phyloP scores from a whole-genome alignment of 163 green algal genomes.

The Coccomyxa subellipsoidea region DNA sequence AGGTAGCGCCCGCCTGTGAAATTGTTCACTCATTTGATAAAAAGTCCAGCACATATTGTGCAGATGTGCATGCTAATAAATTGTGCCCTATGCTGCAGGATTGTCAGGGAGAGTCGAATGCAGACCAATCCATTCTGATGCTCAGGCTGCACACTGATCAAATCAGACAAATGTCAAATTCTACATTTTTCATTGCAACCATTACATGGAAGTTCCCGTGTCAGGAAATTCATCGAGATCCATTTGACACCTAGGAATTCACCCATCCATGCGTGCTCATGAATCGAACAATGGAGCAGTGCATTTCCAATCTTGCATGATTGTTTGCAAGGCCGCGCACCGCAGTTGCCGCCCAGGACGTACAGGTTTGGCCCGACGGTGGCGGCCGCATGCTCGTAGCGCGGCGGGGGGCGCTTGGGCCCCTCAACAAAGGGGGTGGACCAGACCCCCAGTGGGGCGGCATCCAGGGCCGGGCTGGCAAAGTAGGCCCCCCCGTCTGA shows the following conservation, averaged over 20 bases:
- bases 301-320: background rate
- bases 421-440: conserved; percentile 33
- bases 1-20: conserved; percentile 64
- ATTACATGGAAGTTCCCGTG: no score
- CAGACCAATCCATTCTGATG: no score
- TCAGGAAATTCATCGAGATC: no score
- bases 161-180: no score
- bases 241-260: no score
- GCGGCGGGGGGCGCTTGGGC: conserved; percentile 45
- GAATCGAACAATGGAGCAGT: background rate
- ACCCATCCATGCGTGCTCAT: background rate
- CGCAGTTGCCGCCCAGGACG: conserved; percentile 81
- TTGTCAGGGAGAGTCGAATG: no score
- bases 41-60: no score
- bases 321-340: conserved; percentile 28
- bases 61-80: no score
- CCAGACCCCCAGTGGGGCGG: conserved; percentile 20
- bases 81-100: no score
- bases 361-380: conserved; percentile 59
- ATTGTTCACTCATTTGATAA: background rate
- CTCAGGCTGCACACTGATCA: no score
- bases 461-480: background rate
- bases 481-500: background rate
- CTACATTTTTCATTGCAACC: no score
- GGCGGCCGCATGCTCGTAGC: conserved; percentile 78